phyloP scores from a whole-genome alignment of 768 basidiomycete genomes.

The Tricholoma bakamatsutake region DNA sequence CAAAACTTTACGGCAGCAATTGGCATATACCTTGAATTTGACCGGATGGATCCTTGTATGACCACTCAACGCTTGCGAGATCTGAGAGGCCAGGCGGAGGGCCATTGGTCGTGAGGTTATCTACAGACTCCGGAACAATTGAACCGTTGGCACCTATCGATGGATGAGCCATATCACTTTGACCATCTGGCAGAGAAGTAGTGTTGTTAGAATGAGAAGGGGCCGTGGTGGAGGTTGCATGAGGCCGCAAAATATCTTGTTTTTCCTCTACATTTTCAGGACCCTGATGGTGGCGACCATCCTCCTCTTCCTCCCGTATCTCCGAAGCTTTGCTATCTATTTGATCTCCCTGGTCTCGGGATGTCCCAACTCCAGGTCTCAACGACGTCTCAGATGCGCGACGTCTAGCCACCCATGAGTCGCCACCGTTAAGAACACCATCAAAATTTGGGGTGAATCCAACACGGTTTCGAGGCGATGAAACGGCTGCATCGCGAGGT shows the following conservation, averaged over 20 bases:
- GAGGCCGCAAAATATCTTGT: not conserved
- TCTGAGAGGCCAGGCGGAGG: conserved; percentile 47
- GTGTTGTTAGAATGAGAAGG: not conserved
- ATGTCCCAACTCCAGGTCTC: conserved; percentile 33
- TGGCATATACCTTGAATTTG: conserved; percentile 70
- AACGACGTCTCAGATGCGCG: conserved; percentile 52
- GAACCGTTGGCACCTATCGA: conserved; percentile 12
- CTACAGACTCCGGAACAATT: conserved; percentile 11
- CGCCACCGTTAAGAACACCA: conserved; percentile 61
- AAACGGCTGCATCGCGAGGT: conserved; percentile 52
- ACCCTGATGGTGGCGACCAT: conserved; percentile 13
- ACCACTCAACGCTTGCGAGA: conserved; percentile 72
- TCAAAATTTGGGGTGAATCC: conserved; percentile 61
- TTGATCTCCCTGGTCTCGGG: conserved; percentile 33
- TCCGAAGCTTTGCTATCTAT: conserved; percentile 37
- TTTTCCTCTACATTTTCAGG: conserved; percentile 4
- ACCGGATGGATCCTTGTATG: conserved; percentile 90
- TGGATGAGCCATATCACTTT: conserved; percentile 6
- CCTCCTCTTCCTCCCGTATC: conserved; percentile 60
- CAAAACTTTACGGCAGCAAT: not conserved
- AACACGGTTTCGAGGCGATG: conserved; percentile 64
- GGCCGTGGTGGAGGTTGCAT: not conserved
- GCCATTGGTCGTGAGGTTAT: conserved; percentile 10
- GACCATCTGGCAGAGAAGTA: not conserved
- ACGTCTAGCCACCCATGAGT: conserved; percentile 63